Conservation (phyloP, 1,284 basidiomycete genomes). For the Thelephora terrestris region DNA sequence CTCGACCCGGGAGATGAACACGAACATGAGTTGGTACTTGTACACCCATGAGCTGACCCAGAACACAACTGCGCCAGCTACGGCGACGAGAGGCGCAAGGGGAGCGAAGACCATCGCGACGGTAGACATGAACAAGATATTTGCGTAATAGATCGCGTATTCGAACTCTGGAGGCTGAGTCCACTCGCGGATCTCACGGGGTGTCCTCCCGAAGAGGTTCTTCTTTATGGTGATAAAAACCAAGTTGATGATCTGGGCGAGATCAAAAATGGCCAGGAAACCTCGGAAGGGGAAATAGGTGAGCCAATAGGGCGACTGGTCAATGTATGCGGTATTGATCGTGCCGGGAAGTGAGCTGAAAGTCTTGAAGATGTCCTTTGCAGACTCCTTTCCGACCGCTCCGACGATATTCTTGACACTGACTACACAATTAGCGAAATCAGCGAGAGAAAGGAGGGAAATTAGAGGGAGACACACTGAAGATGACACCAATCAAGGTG, state of each 20-base stretch:
- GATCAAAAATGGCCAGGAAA: conserved; percentile 88
- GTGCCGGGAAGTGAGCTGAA: conserved; percentile 41
- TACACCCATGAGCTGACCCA: conserved; percentile 77
- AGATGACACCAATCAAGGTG: conserved; percentile 81
- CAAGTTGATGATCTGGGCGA: conserved; percentile 92
- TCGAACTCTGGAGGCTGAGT: conserved; percentile 92
- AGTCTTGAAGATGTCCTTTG: conserved; percentile 55
- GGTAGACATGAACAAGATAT: conserved; percentile 75
- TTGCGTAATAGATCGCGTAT: conserved; percentile 80
- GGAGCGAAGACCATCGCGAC: conserved; percentile 89
- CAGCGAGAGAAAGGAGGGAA: not conserved
- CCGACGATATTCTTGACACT: conserved; percentile 58
- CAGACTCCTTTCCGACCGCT: conserved; percentile 61
- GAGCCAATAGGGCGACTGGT: conserved; percentile 85
- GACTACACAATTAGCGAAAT: conserved; percentile 27
- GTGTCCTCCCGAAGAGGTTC: conserved; percentile 89
- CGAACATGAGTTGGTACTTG: conserved; percentile 93
- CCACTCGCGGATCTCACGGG: conserved; percentile 92
- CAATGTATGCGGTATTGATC: conserved; percentile 75
- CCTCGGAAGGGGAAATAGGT: conserved; percentile 94
- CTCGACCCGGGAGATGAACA: conserved; percentile 80
- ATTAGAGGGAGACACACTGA: conserved; percentile 43
- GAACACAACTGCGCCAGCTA: conserved; percentile 70
- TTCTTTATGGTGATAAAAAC: conserved; percentile 82
- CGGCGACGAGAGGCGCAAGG: conserved; percentile 79